Evolutionary conservation across 768 basidiomycete genomes (phyloP), one percentile per base, ranked within the genome.

Genomic region (Boletus sp.): DNA sequence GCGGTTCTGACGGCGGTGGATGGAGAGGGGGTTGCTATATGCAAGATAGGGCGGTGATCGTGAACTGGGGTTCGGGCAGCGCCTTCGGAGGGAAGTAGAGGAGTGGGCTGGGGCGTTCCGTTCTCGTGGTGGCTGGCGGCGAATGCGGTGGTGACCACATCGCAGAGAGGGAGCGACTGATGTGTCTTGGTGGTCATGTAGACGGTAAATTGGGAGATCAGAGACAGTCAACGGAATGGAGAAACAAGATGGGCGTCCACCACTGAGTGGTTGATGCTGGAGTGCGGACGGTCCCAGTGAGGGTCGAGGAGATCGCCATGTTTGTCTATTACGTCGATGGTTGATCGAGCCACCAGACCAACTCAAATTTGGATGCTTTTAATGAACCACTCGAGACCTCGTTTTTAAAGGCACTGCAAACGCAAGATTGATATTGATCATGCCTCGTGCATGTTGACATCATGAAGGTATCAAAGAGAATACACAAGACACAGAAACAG

Each of bases 11-110:
- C 33, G 7, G 55, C n/a, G 10, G 47, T 7, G 13, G 53, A 55
- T 41, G 50, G 42, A 32, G 58, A 51, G 4, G 51, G 19, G n/a
- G 59, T 58, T n/a, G 54, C 47, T 51, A 59, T 47, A n/a, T 57
- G 56, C 29, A 64, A 50, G 1, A 45, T 29, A 27, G 58, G 60
- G 27, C 65, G 57, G 14, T 54, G 57, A 8, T 47, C 49, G 29
- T 42, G 37, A 32, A 40, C 29, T 14, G 59, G 44, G 11, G 45
- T 53, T 30, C 30, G 46, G 17, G 50, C 11, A 21, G 40, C 17
- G 19, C 45, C 50, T 25, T 50, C 50, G 10, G 37, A 32, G 9
- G 41, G 14, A 15, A 39, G 38, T 37, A 19, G 52, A 33, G 45
- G 34, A 6, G n/a, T 33, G 19, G 7, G n/a, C 9, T 2, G 21